Base-by-base conservation (phyloP, 768 basidiomycete genomes). In the Lactarius sp. region DNA sequence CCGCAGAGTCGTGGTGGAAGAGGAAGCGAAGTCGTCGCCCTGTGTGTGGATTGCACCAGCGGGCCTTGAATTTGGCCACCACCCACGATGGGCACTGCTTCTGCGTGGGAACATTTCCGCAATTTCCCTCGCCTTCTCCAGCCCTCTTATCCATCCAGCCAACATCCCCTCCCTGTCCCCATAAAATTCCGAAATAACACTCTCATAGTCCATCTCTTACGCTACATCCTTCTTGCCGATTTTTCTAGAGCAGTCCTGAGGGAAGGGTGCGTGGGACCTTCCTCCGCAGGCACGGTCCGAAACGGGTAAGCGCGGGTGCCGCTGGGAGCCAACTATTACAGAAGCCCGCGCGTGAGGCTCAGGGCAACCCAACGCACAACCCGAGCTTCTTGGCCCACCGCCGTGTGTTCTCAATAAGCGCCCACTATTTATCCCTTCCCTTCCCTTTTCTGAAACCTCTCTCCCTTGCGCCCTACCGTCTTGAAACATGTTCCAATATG, bases 61-160 rank as follows among this genome's bases (percentile, higher is more conserved):
- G 67, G 67, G 67, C 67, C 61, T 68, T 68, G 56, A 68, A 68
- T 57, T 66, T 62, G 65, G 67, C 67, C 67, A 67, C 62, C 66
- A 68, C 67, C 61, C 67, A 66, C 65, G 60, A 62, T 67, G 65
- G 51, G 52, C 63, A 60, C 47, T 60, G 66, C 65, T 65, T 60
- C 63, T 14, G n/a, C 66, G 66, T 67, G 66, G 59, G 66, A 67
- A 64, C 27, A 31, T 20, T 51, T 36, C 65, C 55, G 64, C 64
- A 60, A 60, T 56, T 67, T 67, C 59, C 60, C 64, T 59, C 55
- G 39, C 64, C 54, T 53, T 36, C 42, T 57, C 59, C 64, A 39
- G 60, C 59, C 53, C 60, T 22, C 27, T 44, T 27, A 42, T 44
- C 27, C 52, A 27, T 50, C 58, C 52, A 10, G n/a, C 53, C 12